phyloP scores from a whole-genome alignment of 345 rosid genomes.

The Camelina sativa region DNA sequence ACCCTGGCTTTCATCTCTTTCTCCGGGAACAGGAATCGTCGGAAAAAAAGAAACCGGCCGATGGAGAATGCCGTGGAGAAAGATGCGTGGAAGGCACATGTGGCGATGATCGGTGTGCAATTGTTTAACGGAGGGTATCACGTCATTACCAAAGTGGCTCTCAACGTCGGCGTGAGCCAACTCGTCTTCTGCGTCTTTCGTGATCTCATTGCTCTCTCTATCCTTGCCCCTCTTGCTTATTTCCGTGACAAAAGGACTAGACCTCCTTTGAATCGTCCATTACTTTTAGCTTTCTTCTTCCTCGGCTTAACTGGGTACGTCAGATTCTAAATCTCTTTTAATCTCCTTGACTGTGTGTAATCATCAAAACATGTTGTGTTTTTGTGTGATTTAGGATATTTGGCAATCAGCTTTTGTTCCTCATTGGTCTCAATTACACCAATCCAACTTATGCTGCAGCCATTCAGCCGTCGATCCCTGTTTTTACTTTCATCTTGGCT shows the following conservation, averaged over 20 bases:
- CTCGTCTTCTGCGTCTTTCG: conserved; percentile 93
- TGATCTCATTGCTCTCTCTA: conserved; percentile 86
- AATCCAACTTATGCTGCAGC: conserved; percentile 99
- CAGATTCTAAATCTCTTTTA: not conserved
- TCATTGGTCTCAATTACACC: conserved; percentile 88
- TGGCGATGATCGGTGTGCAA: conserved; percentile 82
- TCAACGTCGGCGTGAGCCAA: conserved; percentile 90
- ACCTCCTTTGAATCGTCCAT: conserved; percentile 67
- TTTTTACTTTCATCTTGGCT: conserved; percentile 90
- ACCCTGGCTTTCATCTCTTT: conserved; percentile 35
- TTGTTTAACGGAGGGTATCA: conserved; percentile 90
- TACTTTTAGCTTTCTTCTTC: conserved; percentile 75
- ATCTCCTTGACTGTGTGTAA: not conserved
- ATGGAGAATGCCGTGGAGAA: conserved; percentile 46
- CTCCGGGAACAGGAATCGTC: conserved; percentile 34
- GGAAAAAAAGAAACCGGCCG: conserved; percentile 29
- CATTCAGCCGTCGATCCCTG: conserved; percentile 94
- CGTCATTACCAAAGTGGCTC: conserved; percentile 94
- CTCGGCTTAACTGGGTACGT: conserved; percentile 89
- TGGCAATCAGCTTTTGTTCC: conserved; percentile 96
- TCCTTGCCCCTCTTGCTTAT: conserved; percentile 92
- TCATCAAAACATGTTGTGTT: not conserved
- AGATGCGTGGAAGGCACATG: conserved; percentile 74
- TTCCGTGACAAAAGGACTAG: conserved; percentile 81
- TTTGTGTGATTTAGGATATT: conserved; percentile 62